Base-by-base conservation (phyloP, 2,329 filamentous ascomycete species). In the Thielaviopsis ethacetica region DNA sequence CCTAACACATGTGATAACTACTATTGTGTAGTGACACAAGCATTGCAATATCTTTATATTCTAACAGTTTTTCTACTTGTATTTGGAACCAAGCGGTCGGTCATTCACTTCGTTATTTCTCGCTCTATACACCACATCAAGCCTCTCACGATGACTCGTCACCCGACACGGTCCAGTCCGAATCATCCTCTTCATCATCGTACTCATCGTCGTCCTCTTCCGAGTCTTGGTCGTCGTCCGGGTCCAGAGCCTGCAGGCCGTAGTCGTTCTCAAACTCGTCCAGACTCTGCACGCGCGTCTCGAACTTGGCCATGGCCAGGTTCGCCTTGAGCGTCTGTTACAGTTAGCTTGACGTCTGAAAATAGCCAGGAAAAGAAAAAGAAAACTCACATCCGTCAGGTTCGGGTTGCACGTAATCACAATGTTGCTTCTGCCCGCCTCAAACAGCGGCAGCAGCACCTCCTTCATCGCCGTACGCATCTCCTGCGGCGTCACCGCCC, bases 241-340 rank as follows among this genome's bases (percentile, higher is more conserved):
- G 82, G 2, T 78, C 79, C 1, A 74, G 76, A 2, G 76, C 77
- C 68, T 86, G 79, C 53, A 96, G 72, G 0, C 91, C 91, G 68
- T 97, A 97, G 66, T 90, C 88, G 63, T 96, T 88, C 69, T 94
- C 83, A 70, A 95, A 97, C 65, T 86, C 79, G 50, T 83, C 82
- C 55, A 97, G 76, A 27, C 84, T 76, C 67, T 84, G 84, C 47
- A 87, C 78, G 67, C 88, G 79, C 0, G 86, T 85, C 68, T 84
- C 84, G 75, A 95, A 98, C 0, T 90, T 90, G 59, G 82, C 83
- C 1, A 74, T 75, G 64, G 82, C 78, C 65, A 97, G 88, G 1
- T 85, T 83, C 64, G 83, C 83, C 65, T 85, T 81, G 65, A 95
- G 82, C 61, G 79, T 79, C 89, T 95, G 56, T 22, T 21, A 58